These are phyloP conservation scores for Raphanus sativus DNA, from an alignment of 345 rosid species.

Conservation along the genomic window DNA sequence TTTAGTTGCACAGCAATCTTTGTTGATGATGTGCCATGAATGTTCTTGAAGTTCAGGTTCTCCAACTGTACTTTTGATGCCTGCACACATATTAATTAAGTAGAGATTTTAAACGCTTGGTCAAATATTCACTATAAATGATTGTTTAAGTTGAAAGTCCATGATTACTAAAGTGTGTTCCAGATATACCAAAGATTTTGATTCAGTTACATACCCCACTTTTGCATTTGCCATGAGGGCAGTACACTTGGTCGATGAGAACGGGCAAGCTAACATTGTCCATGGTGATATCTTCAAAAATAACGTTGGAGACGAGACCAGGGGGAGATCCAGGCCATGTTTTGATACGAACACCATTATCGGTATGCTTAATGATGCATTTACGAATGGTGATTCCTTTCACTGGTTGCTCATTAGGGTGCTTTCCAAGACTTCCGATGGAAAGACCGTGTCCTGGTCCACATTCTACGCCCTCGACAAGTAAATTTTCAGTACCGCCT, in stretches of 20 bases:
- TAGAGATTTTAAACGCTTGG: neutral
- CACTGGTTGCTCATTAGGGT: constrained; percentile 49
- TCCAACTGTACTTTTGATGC: constrained; percentile 47
- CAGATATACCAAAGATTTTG: neutral
- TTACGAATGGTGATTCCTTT: constrained; percentile 42
- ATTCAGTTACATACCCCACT: constrained; percentile 35
- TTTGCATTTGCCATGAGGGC: constrained; percentile 46
- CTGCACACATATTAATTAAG: neutral
- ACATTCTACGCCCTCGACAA: constrained; percentile 38
- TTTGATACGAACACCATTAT: constrained; percentile 60
- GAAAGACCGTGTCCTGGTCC: constrained; percentile 69
- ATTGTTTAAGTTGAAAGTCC: neutral
- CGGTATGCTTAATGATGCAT: constrained; percentile 41
- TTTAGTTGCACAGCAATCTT: constrained; percentile 40
- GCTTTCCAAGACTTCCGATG: constrained; percentile 58
- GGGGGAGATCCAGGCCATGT: constrained; percentile 51
- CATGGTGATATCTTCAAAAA: constrained; percentile 55
- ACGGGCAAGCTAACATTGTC: constrained; percentile 51
- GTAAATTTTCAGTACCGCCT: constrained; percentile 42
- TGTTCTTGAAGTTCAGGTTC: constrained; percentile 47
- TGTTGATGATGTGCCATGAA: constrained; percentile 50
- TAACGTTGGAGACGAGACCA: constrained; percentile 39
- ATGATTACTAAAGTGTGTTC: neutral
- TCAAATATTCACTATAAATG: neutral
- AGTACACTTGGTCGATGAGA: constrained; percentile 53